Evolutionary conservation across 805 yeast genomes (phyloP), one percentile per base, ranked within the genome.

Genomic region (Debaryomyces hansenii): DNA sequence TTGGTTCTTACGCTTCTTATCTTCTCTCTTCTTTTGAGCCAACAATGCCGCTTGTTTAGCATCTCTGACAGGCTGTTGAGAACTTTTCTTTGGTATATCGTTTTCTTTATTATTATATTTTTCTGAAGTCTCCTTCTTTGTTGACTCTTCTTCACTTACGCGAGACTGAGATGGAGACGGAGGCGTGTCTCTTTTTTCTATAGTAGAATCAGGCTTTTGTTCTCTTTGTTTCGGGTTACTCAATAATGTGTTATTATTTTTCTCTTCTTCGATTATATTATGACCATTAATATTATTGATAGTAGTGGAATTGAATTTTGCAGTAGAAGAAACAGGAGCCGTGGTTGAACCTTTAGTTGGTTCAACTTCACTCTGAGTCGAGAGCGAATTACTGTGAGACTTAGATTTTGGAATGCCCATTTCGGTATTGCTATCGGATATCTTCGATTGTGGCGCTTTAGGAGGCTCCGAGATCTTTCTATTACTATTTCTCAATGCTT

Each of bases 1-100:
- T 42, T 78, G 82, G 55, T 88, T 90, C 57, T 80, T 79, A 47
- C 81, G 79, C 51, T 81, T 84, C 62, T 89, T 84, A 43, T 87
- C 87, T 59, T 89, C 96, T 41, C 92, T 80, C 56, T 88, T 86
- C 60, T 83, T 78, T 53, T 82, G 87, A 2, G 79, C 78, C 52
- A 69, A 64, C 52, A 74, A 69, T 34, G 83, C 86, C 35, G 79
- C 87, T 60, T 70, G 80, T 45, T 72, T 72, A 11, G 78, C 73
- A 51, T 72, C 80, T 33, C 81, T 66, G 1, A 71, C 79, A 0
- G 80, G 80, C 38, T 66, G 67, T 49, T 60, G 64, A 43, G 48
- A 18, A 39, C 21, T 24, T 9, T 39, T 24, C 42, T 39, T 39
- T 37, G 18, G 28, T 9, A 5, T 5, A 37, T 37, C 41, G 12